Evolutionary conservation across 2,329 filamentous ascomycete genomes (phyloP).

Genomic region (Colletotrichum tamarilloi): DNA sequence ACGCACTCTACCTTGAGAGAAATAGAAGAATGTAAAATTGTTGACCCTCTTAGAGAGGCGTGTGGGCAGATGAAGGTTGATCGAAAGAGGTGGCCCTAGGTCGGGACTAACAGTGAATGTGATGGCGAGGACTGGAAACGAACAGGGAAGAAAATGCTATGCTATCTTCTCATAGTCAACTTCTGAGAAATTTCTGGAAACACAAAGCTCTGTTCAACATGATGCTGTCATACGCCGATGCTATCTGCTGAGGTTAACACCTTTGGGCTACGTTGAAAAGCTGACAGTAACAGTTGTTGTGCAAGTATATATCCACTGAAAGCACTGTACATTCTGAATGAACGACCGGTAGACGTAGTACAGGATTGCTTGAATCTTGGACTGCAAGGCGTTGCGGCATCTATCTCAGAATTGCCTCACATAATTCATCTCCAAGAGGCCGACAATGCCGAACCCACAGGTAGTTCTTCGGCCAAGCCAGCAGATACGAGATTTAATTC

Average conservation of each 20-base stretch:
- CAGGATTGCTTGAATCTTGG: no score
- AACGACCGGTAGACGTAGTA: neutral
- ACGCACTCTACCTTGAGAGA: neutral
- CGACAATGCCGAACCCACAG: neutral
- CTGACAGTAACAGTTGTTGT: neutral
- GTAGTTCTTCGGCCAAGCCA: neutral
- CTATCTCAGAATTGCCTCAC: no score
- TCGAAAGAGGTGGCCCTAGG: neutral
- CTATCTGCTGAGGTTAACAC: neutral
- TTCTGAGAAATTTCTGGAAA: neutral
- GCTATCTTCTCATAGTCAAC: neutral
- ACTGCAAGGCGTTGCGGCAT: no score
- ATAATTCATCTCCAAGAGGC: neutral
- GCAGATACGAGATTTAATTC: neutral
- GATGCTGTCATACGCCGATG: neutral
- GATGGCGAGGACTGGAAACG: neutral
- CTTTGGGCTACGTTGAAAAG: neutral
- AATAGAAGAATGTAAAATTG: neutral
- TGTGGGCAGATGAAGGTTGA: neutral
- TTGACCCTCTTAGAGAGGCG: neutral
- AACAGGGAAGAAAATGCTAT: neutral
- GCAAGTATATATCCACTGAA: no score
- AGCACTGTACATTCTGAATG: no score
- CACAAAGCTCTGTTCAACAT: neutral
- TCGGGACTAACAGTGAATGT: neutral